phyloP scores from a whole-genome alignment of 2,329 filamentous ascomycete genomes.

The Fusarium coffeatum region DNA sequence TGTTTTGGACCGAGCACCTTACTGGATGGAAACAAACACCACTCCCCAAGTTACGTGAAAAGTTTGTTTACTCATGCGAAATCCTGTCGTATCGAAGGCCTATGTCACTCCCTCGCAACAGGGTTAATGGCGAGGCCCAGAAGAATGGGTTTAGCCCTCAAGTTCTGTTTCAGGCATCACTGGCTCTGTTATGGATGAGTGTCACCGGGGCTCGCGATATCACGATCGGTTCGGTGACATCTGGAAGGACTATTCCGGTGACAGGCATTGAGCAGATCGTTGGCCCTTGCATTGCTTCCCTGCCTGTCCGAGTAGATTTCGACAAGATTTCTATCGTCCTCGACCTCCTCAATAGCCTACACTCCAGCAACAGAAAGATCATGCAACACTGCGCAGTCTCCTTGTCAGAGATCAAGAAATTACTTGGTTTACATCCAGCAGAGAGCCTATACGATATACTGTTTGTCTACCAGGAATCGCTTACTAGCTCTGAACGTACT shows the following conservation, averaged over 20 bases:
- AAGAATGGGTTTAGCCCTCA: constrained; percentile 69
- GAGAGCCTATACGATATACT: constrained; percentile 79
- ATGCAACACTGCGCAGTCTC: constrained; percentile 73
- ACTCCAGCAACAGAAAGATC: constrained; percentile 72
- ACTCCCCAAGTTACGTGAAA: constrained; percentile 63
- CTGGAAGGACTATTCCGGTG: constrained; percentile 81
- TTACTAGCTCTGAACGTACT: constrained; percentile 53
- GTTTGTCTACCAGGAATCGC: constrained; percentile 86
- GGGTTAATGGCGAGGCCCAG: constrained; percentile 51
- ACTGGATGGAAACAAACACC: constrained; percentile 63
- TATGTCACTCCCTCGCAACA: constrained; percentile 32
- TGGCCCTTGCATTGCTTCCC: constrained; percentile 81
- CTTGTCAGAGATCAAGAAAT: constrained; percentile 75
- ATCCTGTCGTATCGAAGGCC: constrained; percentile 23
- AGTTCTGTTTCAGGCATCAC: constrained; percentile 79
- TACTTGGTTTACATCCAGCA: constrained; percentile 64
- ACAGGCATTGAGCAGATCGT: constrained; percentile 76
- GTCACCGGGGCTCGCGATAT: constrained; percentile 75
- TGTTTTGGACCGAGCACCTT: constrained; percentile 79
- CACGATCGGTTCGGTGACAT: constrained; percentile 82
- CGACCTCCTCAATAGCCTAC: constrained; percentile 73
- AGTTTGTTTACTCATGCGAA: constrained; percentile 41
- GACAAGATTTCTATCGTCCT: constrained; percentile 60
- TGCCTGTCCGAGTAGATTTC: constrained; percentile 77
- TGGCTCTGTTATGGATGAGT: constrained; percentile 72